Conservation (phyloP, 306 rosid genomes). For the Castanea sativa region DNA sequence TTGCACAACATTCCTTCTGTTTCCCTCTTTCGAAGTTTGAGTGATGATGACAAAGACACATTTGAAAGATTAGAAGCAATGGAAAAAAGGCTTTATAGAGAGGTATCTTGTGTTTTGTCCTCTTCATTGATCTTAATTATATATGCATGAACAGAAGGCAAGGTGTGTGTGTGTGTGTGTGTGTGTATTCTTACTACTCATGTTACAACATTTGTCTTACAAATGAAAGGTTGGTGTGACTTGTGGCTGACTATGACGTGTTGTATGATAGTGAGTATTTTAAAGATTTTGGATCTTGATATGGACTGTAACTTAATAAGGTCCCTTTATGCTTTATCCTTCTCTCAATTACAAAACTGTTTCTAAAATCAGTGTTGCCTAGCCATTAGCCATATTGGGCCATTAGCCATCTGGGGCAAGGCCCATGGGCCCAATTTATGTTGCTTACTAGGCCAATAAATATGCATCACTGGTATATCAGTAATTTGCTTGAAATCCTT, state of each 20-base stretch:
- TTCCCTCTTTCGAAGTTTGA: slow-evolving; percentile 70
- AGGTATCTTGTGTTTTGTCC: slow-evolving; percentile 42
- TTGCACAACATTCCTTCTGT: slow-evolving; percentile 85
- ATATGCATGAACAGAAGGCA: background rate
- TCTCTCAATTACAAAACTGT: background rate
- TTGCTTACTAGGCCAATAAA: background rate
- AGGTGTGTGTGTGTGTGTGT: no score
- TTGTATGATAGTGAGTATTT: background rate
- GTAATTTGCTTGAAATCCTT: background rate
- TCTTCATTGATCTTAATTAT: background rate
- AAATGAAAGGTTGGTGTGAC: background rate
- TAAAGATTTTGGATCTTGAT: background rate
- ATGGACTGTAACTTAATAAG: background rate
- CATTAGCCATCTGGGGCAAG: background rate
- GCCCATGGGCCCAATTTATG: no score
- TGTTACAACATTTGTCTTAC: background rate
- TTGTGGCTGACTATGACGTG: background rate
- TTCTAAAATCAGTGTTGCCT: background rate
- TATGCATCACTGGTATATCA: background rate
- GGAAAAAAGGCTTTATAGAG: slow-evolving; percentile 59
- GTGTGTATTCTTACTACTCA: background rate
- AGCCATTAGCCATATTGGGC: background rate
- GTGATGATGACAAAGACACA: slow-evolving; percentile 62
- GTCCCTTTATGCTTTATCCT: background rate
- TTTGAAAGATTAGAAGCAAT: slow-evolving; percentile 62